Evolutionary conservation across 495 filamentous ascomycete species (phyloP).

Genomic region (Penicillium crystallinum): DNA sequence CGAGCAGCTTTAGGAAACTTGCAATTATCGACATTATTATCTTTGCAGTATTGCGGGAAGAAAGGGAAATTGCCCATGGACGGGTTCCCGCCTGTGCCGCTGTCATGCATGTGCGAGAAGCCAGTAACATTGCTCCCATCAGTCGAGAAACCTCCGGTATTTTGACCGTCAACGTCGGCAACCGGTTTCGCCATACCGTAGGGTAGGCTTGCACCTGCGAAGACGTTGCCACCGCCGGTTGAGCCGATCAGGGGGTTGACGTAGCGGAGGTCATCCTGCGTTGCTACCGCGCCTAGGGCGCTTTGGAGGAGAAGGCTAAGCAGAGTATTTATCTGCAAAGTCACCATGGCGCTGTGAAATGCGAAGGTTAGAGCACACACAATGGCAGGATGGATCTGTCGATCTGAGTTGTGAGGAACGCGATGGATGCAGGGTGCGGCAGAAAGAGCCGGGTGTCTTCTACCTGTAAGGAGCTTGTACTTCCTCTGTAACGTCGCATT

Average conservation of each 20-base stretch:
- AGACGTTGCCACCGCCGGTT: slow-evolving; percentile 60
- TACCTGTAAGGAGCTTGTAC: neutral
- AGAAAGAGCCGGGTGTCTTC: neutral
- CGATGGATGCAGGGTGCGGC: neutral
- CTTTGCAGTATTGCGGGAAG: slow-evolving; percentile 60
- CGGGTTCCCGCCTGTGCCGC: slow-evolving; percentile 61
- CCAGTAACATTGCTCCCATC: slow-evolving; percentile 58
- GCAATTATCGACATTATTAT: slow-evolving; percentile 57
- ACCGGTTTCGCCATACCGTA: slow-evolving; percentile 73
- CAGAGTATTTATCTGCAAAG: neutral
- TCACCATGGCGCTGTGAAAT: slow-evolving; percentile 1
- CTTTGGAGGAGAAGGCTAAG: slow-evolving; percentile 1
- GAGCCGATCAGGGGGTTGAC: slow-evolving; percentile 53
- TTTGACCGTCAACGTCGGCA: slow-evolving; percentile 61
- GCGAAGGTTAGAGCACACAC: neutral
- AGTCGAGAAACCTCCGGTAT: slow-evolving; percentile 67
- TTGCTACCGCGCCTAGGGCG: slow-evolving; percentile 2
- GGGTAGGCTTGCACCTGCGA: slow-evolving; percentile 66
- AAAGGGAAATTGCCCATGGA: slow-evolving; percentile 69
- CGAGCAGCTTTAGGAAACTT: slow-evolving; percentile 49
- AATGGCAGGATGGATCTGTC: neutral
- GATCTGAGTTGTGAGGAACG: neutral
- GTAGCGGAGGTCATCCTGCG: slow-evolving; percentile 23
- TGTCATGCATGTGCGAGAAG: slow-evolving; percentile 63
- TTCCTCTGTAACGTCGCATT: slow-evolving; percentile 6